Base-by-base conservation (phyloP, 2,329 filamentous ascomycete species). In the Aspergillus latus region DNA sequence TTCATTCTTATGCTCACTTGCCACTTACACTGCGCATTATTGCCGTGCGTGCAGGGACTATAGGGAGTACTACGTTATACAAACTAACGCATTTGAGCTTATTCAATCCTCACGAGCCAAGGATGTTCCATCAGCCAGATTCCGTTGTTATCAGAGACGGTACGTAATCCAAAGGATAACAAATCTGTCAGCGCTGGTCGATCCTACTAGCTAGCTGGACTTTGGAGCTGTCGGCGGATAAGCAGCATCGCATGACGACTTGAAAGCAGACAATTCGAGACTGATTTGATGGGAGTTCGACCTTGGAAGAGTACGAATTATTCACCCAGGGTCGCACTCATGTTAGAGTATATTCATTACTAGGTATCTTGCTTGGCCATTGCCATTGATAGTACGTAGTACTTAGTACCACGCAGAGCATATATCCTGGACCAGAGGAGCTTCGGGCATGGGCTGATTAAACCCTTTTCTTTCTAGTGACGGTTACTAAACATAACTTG, bases 41-140 rank as follows among this genome's bases (percentile, higher is more conserved):
- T 46, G 26, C 44, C 45, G 29, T 30, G 6, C 9, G 26, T 30
- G 13, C 26, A n/a, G 3, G 28, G 8, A 26, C 46, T 36, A 13
- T 43, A 42, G 37, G 40, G 16, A 34, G 6, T 29, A 29, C 34
- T 13, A 37, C 11, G 34, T 37, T 37, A 10, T 37, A 13, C 34
- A 37, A 13, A 5, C n/a, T 11, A 9, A 9, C 42, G 34, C 15
- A 34, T 34, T 40, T 15, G 37, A 40, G 39, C 59, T 48, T 54
- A 44, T 55, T 53, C 47, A 44, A 44, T 55, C 47, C 43, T 43
- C 56, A 54, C 47, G 53, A 59, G 53, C 46, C 45, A 26, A 34
- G 51, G 39, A 44, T 51, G 49, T 45, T 51, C 29, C 48, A 39
- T 45, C 43, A 37, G 42, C 45, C 46, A 11, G 8, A 32, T n/a